Conservation (phyloP, 495 filamentous ascomycete genomes). For the Hyaloscypha variabilis region DNA sequence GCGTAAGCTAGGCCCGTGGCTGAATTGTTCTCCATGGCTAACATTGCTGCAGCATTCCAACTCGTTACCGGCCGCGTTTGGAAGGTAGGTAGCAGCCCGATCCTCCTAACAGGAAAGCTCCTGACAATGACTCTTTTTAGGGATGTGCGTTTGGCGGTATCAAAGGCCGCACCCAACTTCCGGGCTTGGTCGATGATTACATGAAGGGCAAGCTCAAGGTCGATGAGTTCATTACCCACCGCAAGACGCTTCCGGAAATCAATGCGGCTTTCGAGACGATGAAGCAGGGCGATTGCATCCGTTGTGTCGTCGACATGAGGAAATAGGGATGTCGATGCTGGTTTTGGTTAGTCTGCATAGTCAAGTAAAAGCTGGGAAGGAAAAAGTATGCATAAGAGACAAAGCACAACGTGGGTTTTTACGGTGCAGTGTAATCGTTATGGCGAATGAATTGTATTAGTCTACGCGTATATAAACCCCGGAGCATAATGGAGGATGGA, state of each 20-base stretch:
- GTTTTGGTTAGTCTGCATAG: background rate
- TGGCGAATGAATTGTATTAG: conserved; percentile 18
- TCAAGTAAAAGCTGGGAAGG: background rate
- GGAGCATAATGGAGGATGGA: conserved; percentile 7
- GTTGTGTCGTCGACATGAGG: conserved; percentile 72
- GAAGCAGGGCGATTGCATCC: conserved; percentile 95
- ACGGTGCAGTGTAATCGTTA: background rate
- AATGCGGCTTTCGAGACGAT: conserved; percentile 91
- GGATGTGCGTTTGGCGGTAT: conserved; percentile 97
- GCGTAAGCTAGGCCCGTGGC: conserved; percentile 65
- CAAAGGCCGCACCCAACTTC: conserved; percentile 94
- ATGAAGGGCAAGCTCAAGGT: conserved; percentile 90
- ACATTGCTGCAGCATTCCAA: conserved; percentile 77
- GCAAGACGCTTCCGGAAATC: conserved; percentile 76
- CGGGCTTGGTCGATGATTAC: conserved; percentile 88
- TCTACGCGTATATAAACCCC: conserved; percentile 17
- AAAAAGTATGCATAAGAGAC: background rate
- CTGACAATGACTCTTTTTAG: conserved; percentile 18
- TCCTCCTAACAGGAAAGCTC: background rate
- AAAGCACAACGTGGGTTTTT: background rate
- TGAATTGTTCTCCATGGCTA: conserved; percentile 6
- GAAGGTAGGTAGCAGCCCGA: conserved; percentile 51
- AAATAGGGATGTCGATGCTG: conserved; percentile 20
- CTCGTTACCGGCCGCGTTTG: conserved; percentile 96
- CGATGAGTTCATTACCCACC: conserved; percentile 99